Evolutionary conservation across 2,329 filamentous ascomycete species (phyloP).

Genomic region (Colletotrichum tabaci): DNA sequence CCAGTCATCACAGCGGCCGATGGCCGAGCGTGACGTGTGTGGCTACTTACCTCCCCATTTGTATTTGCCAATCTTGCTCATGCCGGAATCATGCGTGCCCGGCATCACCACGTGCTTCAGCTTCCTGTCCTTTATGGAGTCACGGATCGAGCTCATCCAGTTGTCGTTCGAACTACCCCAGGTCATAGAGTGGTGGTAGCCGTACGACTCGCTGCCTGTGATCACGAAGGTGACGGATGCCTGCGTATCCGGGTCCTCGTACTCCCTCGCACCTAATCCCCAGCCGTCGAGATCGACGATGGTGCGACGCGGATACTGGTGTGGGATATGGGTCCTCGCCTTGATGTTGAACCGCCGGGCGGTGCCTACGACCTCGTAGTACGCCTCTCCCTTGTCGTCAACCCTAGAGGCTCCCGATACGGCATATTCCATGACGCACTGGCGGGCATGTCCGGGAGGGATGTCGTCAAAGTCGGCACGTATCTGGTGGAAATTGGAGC

Average conservation of each 20-base stretch:
- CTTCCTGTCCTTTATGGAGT: conserved; percentile 54
- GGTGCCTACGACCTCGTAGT: conserved; percentile 50
- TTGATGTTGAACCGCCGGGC: conserved; percentile 50
- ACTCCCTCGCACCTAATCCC: conserved; percentile 53
- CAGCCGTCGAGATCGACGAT: conserved; percentile 51
- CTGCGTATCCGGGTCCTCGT: conserved; percentile 50
- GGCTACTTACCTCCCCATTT: too few species aligned
- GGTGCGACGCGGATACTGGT: conserved; percentile 46
- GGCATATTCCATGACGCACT: conserved; percentile 50
- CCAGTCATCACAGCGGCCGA: too few species aligned
- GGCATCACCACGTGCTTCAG: conserved; percentile 63
- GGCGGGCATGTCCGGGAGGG: conserved; percentile 50
- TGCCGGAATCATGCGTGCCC: conserved; percentile 65
- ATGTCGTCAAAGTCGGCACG: conserved; percentile 49
- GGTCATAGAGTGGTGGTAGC: conserved; percentile 51
- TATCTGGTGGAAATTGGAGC: conserved; percentile 48
- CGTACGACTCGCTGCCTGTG: conserved; percentile 52
- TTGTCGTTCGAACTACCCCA: conserved; percentile 43
- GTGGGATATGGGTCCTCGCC: conserved; percentile 50
- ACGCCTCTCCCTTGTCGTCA: conserved; percentile 52
- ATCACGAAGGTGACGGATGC: conserved; percentile 53
- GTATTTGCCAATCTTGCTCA: conserved; percentile 54
- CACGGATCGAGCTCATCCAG: conserved; percentile 53
- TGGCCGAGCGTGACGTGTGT: too few species aligned
- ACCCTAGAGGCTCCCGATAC: conserved; percentile 27